Conservation (phyloP, 2,329 filamentous ascomycete species). For the Cladophialophora carrionii region DNA sequence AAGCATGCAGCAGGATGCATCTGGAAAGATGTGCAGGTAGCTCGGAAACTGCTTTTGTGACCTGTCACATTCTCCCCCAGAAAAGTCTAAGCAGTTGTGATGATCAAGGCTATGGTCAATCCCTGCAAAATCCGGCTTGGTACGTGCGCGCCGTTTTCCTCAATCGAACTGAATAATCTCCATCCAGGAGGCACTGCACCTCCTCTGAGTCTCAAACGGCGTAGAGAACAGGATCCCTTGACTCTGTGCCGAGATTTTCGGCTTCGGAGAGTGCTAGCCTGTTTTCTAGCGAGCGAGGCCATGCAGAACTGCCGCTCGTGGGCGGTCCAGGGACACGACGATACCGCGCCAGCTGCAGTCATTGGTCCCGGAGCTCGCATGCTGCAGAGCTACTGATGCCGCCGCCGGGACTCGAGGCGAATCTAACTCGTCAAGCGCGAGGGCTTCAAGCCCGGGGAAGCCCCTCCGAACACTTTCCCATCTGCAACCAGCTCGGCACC, state of each 20-base stretch:
- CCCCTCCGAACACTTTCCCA: not conserved
- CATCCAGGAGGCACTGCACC: not conserved
- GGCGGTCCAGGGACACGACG: not conserved
- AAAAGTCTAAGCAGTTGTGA: not conserved
- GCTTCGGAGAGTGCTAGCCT: not conserved
- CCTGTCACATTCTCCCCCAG: not conserved
- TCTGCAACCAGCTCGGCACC: conserved; percentile 7
- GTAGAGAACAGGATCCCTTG: not conserved
- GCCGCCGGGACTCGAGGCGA: not conserved
- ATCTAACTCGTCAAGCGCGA: not conserved
- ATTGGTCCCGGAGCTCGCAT: not conserved
- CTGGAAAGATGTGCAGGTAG: conserved; percentile 3
- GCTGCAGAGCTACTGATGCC: conserved; percentile 1
- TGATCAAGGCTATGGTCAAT: not conserved
- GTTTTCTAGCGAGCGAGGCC: not conserved
- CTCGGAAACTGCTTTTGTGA: not conserved
- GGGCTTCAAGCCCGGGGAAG: conserved; percentile 16
- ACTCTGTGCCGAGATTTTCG: not conserved
- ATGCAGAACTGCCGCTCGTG: not conserved
- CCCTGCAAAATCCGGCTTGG: not conserved
- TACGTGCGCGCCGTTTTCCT: not conserved
- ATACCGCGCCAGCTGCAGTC: not conserved
- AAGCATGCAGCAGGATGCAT: conserved; percentile 6
- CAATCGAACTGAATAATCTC: not conserved
- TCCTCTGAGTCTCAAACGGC: not conserved